Conservation (phyloP, 257 asterid species). For the Solanum corneliomulleri region DNA sequence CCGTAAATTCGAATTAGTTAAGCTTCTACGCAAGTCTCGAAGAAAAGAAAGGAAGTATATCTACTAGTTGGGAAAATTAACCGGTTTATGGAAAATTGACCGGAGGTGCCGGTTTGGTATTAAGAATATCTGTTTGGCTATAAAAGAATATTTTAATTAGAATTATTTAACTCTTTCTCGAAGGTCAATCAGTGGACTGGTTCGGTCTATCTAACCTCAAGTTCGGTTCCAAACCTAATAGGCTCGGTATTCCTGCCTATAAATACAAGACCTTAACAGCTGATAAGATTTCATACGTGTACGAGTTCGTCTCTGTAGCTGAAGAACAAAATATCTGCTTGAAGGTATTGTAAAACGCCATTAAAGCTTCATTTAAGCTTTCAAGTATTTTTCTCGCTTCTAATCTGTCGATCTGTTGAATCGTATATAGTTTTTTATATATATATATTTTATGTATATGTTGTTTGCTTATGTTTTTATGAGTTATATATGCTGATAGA, state of each 20-base stretch:
- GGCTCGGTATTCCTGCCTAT: conserved; percentile 31
- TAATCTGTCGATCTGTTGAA: not conserved
- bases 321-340: not conserved
- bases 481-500: not conserved
- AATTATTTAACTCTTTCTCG: conserved; percentile 5
- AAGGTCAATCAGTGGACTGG: conserved; percentile 52
- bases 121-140: not conserved
- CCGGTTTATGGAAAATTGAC: not conserved
- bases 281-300: not conserved
- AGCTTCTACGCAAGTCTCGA: not conserved
- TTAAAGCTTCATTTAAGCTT: not conserved
- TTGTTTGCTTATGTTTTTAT: not conserved
- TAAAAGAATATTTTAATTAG: not conserved
- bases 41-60: too few relatives aligned
- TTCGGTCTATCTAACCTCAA: conserved; percentile 28
- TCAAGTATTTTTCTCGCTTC: not conserved
- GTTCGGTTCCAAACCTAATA: conserved; percentile 26
- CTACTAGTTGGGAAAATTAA: not conserved
- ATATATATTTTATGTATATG: not conserved
- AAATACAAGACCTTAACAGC: not conserved
- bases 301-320: not conserved
- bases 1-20: too few relatives aligned
- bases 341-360: conserved; percentile 8
- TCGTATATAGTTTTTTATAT: not conserved
- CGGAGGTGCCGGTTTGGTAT: not conserved